These are phyloP conservation scores for Melanomma pulvis-pyrius DNA, from an alignment of 495 filamentous ascomycete species.

Conservation along the genomic window DNA sequence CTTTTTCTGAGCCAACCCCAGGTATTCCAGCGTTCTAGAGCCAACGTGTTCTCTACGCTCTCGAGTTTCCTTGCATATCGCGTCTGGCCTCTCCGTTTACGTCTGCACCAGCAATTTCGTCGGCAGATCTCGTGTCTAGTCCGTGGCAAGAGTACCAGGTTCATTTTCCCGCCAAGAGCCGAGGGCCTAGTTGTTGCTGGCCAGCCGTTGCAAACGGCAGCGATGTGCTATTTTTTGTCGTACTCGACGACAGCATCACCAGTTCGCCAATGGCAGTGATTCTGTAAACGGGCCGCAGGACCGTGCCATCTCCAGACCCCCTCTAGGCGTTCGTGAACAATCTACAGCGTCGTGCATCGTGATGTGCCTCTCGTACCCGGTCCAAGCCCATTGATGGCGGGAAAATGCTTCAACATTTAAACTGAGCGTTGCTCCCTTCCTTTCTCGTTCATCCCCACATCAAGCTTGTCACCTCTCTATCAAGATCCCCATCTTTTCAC, in stretches of 20 bases:
- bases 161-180: slow-evolving; percentile 7
- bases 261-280: slow-evolving; percentile 16
- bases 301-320: slow-evolving; percentile 14
- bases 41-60: slow-evolving; percentile 20
- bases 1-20: slow-evolving; percentile 1
- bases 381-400: no score
- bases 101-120: slow-evolving; percentile 24
- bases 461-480: slow-evolving; percentile 21
- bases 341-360: not conserved
- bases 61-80: slow-evolving; percentile 4
- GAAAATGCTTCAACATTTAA: slow-evolving; percentile 27
- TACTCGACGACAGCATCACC: not conserved
- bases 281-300: slow-evolving; percentile 17
- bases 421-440: slow-evolving; percentile 25
- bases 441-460: slow-evolving; percentile 21
- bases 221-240: slow-evolving; percentile 22
- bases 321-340: slow-evolving; percentile 14
- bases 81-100: slow-evolving; percentile 1
- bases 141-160: slow-evolving; percentile 19
- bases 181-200: slow-evolving; percentile 2
- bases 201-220: slow-evolving; percentile 7
- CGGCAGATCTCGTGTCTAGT: slow-evolving; percentile 17
- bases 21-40: slow-evolving; percentile 29
- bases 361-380: slow-evolving; percentile 29
- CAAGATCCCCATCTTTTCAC: not conserved